These are phyloP conservation scores for Pleurotus platypus DNA, from an alignment of 768 basidiomycete species.

Conservation along the genomic window DNA sequence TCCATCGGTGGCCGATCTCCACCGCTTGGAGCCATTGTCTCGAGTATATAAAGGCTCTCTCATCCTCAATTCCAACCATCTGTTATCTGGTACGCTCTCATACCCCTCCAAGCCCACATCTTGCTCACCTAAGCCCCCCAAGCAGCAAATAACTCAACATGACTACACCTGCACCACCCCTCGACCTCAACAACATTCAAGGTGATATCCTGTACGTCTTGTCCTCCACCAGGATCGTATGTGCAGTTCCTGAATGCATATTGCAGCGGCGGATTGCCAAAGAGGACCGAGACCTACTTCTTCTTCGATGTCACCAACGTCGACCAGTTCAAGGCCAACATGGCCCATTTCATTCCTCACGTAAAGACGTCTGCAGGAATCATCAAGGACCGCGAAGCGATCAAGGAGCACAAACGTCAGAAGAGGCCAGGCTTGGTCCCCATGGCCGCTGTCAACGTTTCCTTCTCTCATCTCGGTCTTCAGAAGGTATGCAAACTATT, in stretches of 20 bases:
- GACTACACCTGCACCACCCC: constrained; percentile 17
- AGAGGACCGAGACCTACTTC: constrained; percentile 47
- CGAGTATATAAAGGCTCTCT: neutral
- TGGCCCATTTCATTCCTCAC: constrained; percentile 35
- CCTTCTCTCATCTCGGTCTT: constrained; percentile 50
- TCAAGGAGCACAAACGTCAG: constrained; percentile 35
- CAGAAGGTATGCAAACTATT: constrained; percentile 22
- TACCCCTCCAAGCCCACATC: neutral
- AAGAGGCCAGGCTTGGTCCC: constrained; percentile 28
- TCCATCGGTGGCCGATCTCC: neutral
- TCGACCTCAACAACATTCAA: constrained; percentile 42
- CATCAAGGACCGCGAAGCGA: constrained; percentile 34
- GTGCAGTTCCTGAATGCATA: neutral
- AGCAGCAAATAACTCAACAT: neutral
- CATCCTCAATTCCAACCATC: neutral
- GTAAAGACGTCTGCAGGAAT: constrained; percentile 45
- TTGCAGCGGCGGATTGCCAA: constrained; percentile 48
- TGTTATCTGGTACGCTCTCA: neutral
- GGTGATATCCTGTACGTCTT: constrained; percentile 41
- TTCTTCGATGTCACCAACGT: constrained; percentile 51
- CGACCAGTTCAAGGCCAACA: constrained; percentile 37
- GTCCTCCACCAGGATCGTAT: neutral
- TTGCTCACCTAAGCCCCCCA: neutral
- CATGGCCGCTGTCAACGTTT: constrained; percentile 45
- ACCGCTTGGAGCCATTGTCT: neutral